Evolutionary conservation across 2,329 filamentous ascomycete species (phyloP), one percentile per base, ranked within the genome.

Genomic region (Helicocarpus griseus): DNA sequence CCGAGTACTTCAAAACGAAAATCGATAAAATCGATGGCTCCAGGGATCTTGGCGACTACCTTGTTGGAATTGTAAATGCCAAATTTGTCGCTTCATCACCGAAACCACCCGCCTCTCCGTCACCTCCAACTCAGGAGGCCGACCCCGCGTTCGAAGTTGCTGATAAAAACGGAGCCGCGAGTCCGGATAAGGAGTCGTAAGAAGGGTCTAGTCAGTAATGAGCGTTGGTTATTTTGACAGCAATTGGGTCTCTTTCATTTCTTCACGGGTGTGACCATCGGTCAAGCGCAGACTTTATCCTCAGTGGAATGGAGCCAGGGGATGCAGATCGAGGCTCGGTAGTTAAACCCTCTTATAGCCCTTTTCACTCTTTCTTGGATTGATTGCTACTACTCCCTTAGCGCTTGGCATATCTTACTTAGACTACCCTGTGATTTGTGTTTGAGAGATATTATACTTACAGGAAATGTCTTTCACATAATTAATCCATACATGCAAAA

Each of bases 1-100:
- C 88, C 14, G 81, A 89, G 51, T 80, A 83, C 58, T 85, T 95
- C 60, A 78, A 82, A 46, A 71, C 77, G 1, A 83, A 82, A 58
- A 77, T 95, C 5, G 77, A 81, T 58, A 89, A 87, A 63, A 79
- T 95, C 36, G 85, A 93, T 49, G 89, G 87, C 1, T 87, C 88
- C 53, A 83, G 79, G 8, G 83, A 89, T 57, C 75, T 87, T 2
- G 87, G 86, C 28, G 78, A 85, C 33, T 77, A 83, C 55, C 75
- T 96, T 4, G 69, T 83, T 11, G 77, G 79, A 50, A 50, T 73
- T 19, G 64, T 72, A 29, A 62, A 69, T 41, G 61, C 63, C 11
- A 74, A 73, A 56, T 57, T 56, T 5, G 64, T 66, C 26, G 52
- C 58, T n/a, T 48, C 59, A 2, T 53, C 52, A 8, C 38, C 53